Evolutionary conservation across 331 rosid species (phyloP).

Genomic region (Quercus phellos): DNA sequence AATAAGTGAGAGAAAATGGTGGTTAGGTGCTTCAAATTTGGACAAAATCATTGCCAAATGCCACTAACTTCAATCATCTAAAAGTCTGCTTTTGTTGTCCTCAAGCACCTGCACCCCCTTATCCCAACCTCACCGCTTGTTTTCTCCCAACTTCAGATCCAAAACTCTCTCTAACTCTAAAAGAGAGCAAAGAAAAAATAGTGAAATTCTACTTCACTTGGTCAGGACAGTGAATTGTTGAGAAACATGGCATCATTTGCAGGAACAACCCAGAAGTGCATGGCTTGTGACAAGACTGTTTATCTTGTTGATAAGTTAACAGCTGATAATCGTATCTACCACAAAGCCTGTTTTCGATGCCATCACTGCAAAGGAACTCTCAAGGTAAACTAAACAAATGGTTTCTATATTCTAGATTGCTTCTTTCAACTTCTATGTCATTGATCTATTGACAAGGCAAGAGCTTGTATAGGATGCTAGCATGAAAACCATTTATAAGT

Average conservation of each 20-base stretch:
- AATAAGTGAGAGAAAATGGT: slow-evolving; percentile 25
- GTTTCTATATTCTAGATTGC: neutral
- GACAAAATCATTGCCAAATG: slow-evolving; percentile 56
- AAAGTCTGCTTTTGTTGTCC: slow-evolving; percentile 42
- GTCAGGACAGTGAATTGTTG: slow-evolving; percentile 9
- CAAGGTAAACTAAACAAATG: slow-evolving; percentile 43
- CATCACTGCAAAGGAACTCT: slow-evolving; percentile 99
- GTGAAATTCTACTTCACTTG: neutral
- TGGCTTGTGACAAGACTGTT: slow-evolving; percentile 97
- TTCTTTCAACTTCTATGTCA: neutral
- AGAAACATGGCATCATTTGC: slow-evolving; percentile 90
- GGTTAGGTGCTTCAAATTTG: slow-evolving; percentile 54
- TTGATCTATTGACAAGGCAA: neutral
- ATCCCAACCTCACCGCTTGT: slow-evolving; percentile 26
- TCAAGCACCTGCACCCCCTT: slow-evolving; percentile 42
- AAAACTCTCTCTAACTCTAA: neutral
- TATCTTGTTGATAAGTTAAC: slow-evolving; percentile 94
- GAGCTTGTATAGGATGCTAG: neutral
- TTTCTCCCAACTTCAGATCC: slow-evolving; percentile 5
- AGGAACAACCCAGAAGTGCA: slow-evolving; percentile 99
- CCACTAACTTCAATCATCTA: slow-evolving; percentile 45
- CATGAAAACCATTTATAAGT: neutral
- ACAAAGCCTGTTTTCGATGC: slow-evolving; percentile 97
- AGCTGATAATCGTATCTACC: slow-evolving; percentile 85
- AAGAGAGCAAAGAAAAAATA: neutral